These are phyloP conservation scores for Takakia lepidozioides DNA, from an alignment of 225 moss, liverwort and hornwort species.

Conservation along the genomic window DNA sequence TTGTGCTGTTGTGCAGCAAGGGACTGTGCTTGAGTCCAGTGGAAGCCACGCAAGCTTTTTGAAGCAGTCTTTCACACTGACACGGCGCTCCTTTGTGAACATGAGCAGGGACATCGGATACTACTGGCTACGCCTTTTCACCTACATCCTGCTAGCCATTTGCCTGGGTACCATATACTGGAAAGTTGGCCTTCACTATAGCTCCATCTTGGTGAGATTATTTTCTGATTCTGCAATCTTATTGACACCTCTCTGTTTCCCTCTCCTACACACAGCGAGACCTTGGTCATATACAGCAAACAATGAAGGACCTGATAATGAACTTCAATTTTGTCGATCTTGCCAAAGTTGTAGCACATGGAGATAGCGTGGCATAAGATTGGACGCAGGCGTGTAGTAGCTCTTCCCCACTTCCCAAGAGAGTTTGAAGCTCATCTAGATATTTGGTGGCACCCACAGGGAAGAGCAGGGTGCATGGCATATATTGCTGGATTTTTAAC, in stretches of 20 bases:
- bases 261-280: too few species aligned
- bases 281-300: too few species aligned
- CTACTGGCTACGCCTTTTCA: conserved; percentile 95
- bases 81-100: conserved; percentile 64
- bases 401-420: too few species aligned
- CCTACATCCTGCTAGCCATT: conserved; percentile 60
- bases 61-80: conserved; percentile 65
- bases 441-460: conserved; percentile 18
- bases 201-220: conserved; percentile 78
- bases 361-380: too few species aligned
- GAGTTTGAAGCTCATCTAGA: too few species aligned
- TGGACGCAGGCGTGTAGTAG: too few species aligned
- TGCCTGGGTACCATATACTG: conserved; percentile 91
- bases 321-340: too few species aligned
- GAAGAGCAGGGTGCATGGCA: conserved; percentile 66
- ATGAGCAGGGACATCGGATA: conserved; percentile 94
- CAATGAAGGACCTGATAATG: too few species aligned
- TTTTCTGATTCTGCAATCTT: too few species aligned
- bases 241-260: too few species aligned
- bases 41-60: conserved; percentile 77
- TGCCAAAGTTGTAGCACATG: too few species aligned
- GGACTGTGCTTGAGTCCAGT: conserved; percentile 50
- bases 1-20: conserved; percentile 64
- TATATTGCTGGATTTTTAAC: too few species aligned
- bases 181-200: conserved; percentile 62